phyloP scores from a whole-genome alignment of 805 yeast species.

The Cyberlindnera lachancei region DNA sequence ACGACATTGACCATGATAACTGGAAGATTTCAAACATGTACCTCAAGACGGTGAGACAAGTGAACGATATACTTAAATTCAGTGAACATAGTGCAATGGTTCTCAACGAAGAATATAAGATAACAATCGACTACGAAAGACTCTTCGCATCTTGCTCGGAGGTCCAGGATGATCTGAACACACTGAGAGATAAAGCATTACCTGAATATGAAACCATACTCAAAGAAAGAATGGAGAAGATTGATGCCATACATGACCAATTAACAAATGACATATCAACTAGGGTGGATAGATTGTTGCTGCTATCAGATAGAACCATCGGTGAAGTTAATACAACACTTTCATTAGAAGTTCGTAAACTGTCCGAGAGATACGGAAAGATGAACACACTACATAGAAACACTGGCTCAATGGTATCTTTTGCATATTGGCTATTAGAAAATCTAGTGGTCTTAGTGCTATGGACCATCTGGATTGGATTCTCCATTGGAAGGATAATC shows the following conservation, averaged over 20 bases:
- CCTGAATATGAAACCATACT: conserved; percentile 7
- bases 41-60: conserved; percentile 3
- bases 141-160: too few relatives aligned
- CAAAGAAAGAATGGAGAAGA: conserved; percentile 15
- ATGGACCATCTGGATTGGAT: conserved; percentile 51
- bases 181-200: conserved; percentile 5
- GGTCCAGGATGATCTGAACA: conserved; percentile 5
- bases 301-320: conserved; percentile 58
- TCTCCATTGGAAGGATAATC: conserved; percentile 35
- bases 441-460: conserved; percentile 43
- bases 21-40: conserved; percentile 1
- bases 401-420: conserved; percentile 29
- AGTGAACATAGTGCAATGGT: conserved; percentile 18
- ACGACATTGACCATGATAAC: conserved; percentile 7
- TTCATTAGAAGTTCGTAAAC: conserved; percentile 50
- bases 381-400: conserved; percentile 25
- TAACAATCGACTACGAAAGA: conserved; percentile 5
- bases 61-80: conserved; percentile 7
- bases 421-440: conserved; percentile 41
- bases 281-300: conserved; percentile 52
- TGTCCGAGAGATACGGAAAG: conserved; percentile 42
- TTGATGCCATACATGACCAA: conserved; percentile 14
- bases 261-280: conserved; percentile 29
- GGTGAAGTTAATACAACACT: conserved; percentile 70
- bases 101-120: conserved; percentile 8